Conservation (phyloP, 2,329 filamentous ascomycete species). For the Cytospora leucostoma region DNA sequence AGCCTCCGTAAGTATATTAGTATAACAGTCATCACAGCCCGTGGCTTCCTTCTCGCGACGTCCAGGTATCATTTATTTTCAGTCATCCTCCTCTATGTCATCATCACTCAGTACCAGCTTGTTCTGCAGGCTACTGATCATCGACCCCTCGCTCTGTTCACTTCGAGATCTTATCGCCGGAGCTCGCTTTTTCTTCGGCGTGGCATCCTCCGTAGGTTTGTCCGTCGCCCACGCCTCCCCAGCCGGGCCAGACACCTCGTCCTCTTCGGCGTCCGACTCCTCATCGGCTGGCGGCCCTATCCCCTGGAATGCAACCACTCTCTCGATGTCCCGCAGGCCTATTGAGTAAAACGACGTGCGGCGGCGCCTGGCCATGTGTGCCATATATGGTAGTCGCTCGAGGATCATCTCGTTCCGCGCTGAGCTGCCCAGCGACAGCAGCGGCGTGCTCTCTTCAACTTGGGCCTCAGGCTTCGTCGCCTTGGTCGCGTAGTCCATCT, state of each 20-base stretch:
- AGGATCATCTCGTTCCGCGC: constrained; percentile 75
- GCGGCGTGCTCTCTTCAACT: constrained; percentile 38
- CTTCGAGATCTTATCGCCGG: constrained; percentile 33
- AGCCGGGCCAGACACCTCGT: constrained; percentile 37
- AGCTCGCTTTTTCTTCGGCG: constrained; percentile 50
- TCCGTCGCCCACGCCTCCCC: constrained; percentile 64
- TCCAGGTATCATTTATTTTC: not conserved
- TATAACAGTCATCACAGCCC: not conserved
- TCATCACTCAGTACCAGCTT: constrained; percentile 78
- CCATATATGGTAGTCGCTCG: constrained; percentile 84
- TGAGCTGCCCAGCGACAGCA: constrained; percentile 63
- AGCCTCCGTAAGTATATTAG: not conserved
- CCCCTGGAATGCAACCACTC: constrained; percentile 67
- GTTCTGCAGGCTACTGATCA: constrained; percentile 50
- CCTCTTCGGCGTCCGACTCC: constrained; percentile 47
- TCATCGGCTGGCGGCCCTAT: constrained; percentile 48
- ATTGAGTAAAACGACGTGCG: constrained; percentile 40
- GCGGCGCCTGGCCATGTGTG: constrained; percentile 58
- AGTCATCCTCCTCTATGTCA: constrained; percentile 72
- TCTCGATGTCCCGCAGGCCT: constrained; percentile 62
- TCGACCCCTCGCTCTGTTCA: constrained; percentile 33
- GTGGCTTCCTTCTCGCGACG: not conserved
- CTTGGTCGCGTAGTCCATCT: constrained; percentile 32
- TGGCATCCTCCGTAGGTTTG: constrained; percentile 56
- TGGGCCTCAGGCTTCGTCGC: constrained; percentile 26